Evolutionary conservation across 176 grass and related monocot species (phyloP), one percentile per base, ranked within the genome.

Genomic region (Ensete ventricosum): DNA sequence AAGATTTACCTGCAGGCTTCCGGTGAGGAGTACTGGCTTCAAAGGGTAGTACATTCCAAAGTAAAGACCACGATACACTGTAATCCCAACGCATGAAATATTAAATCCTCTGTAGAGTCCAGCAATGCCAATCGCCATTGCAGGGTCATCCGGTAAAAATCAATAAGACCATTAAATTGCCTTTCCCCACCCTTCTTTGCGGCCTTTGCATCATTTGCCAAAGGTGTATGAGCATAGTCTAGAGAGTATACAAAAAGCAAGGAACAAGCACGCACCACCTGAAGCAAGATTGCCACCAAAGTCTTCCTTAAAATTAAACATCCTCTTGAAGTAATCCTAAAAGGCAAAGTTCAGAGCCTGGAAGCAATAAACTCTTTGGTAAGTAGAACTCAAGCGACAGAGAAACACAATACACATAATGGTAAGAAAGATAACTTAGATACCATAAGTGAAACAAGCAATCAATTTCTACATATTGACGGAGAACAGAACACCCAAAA

Each of bases 141-240:
- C 24, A 25, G 24, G 24, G 24, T 25, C 24, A 1, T 25, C 24
- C 24, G 24, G 24, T 25, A 25, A 25, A 25, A 1, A 25, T 25
- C 24, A 25, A 25, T 1, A 17, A 69, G 66, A 6, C 66, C 66
- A 69, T 69, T 48, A 14, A 69, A 69, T 43, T 69, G 29, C 9
- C 66, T 69, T 69, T 9, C 66, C 8, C 66, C 66, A 17, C 66
- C 66, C 66, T 69, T 69, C 14, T 69, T 69, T 1, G 66, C 66
- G 2, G 29, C 66, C 48, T 69, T 69, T 43, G 66, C 66, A 69
- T 69, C 66, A 69, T 69, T 69, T 69, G 66, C 29, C 66, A 69
- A 43, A 17, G 29, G 66, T 1, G 66, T 69, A 69, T 29, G 29
- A 13, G 66, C 66, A 69, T 69, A 69, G 27, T 69, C 66, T 16